These are phyloP conservation scores for Kodamaea neixiangensis DNA, from an alignment of 805 yeast species.

Conservation along the genomic window DNA sequence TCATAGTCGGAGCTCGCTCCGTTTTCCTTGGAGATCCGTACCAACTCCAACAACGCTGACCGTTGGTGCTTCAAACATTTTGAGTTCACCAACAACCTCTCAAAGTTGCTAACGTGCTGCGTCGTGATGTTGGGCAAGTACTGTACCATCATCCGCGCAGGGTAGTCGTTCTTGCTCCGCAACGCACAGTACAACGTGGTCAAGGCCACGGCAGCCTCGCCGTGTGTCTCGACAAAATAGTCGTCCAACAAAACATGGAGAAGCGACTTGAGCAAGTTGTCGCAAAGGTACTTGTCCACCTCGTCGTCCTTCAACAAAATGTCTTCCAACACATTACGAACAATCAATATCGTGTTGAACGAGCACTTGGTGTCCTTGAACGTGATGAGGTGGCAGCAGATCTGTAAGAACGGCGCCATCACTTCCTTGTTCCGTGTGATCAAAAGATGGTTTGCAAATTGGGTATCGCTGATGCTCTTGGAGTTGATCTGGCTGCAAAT, in stretches of 20 bases:
- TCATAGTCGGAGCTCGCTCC: conserved; percentile 36
- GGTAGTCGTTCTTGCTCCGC: conserved; percentile 67
- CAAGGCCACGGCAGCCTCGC: conserved; percentile 88
- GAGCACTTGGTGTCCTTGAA: conserved; percentile 92
- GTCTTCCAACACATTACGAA: conserved; percentile 71
- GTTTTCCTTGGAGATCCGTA: conserved; percentile 59
- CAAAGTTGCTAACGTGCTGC: conserved; percentile 63
- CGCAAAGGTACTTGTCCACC: conserved; percentile 70
- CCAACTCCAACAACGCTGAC: conserved; percentile 72
- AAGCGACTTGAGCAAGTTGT: conserved; percentile 68
- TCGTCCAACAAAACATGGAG: conserved; percentile 68
- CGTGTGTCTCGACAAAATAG: conserved; percentile 81
- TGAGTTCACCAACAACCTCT: conserved; percentile 61
- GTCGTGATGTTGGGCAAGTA: conserved; percentile 56
- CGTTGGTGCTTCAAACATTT: conserved; percentile 77
- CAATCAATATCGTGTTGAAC: conserved; percentile 81
- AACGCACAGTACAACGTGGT: conserved; percentile 77
- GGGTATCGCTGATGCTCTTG: conserved; percentile 55
- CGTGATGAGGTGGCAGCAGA: conserved; percentile 73
- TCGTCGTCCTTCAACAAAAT: conserved; percentile 68
- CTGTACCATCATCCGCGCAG: conserved; percentile 58
- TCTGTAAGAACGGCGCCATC: conserved; percentile 74
- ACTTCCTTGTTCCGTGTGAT: conserved; percentile 65
- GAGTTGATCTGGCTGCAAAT: conserved; percentile 77
- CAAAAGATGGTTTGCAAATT: conserved; percentile 62